Evolutionary conservation across 2,329 filamentous ascomycete genomes (phyloP).

Genomic region (Exophiala calicioides): DNA sequence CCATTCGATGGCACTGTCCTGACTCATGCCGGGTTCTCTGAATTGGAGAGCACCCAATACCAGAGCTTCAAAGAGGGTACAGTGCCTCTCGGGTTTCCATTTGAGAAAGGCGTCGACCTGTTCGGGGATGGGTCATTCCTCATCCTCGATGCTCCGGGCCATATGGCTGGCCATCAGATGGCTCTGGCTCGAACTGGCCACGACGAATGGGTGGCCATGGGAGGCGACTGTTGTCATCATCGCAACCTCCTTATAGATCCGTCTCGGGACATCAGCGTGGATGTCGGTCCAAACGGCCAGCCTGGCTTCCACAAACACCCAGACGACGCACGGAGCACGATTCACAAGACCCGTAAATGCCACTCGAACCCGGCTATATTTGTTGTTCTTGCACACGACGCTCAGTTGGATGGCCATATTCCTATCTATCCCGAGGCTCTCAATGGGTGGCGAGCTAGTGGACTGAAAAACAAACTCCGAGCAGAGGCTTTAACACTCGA

Average conservation of each 20-base stretch:
- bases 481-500: slow-evolving; percentile 6
- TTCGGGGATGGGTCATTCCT: slow-evolving; percentile 46
- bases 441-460: slow-evolving; percentile 12
- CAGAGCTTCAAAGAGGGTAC: slow-evolving; percentile 34
- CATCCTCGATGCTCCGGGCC: slow-evolving; percentile 49
- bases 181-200: slow-evolving; percentile 48
- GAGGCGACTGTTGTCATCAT: slow-evolving; percentile 49
- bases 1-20: slow-evolving; percentile 33
- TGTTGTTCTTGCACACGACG: slow-evolving; percentile 15
- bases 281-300: slow-evolving; percentile 19
- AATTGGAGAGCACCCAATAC: slow-evolving; percentile 26
- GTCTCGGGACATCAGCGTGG: neutral
- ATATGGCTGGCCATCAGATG: slow-evolving; percentile 50
- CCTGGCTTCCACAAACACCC: slow-evolving; percentile 17
- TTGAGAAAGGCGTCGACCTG: slow-evolving; percentile 42
- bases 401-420: slow-evolving; percentile 11
- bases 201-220: slow-evolving; percentile 51
- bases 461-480: slow-evolving; percentile 8
- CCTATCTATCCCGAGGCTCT: slow-evolving; percentile 11
- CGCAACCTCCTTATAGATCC: slow-evolving; percentile 1
- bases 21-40: slow-evolving; percentile 4
- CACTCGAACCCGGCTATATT: slow-evolving; percentile 8
- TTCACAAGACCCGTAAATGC: slow-evolving; percentile 5
- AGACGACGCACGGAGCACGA: slow-evolving; percentile 4
- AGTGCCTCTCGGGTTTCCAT: slow-evolving; percentile 38